A percentile compares a stretch with the other conserved stretches of the same genome.
phyloP scores from a whole-genome alignment of 2,329 filamentous ascomycete genomes.

The Calonectria leucothoes region DNA sequence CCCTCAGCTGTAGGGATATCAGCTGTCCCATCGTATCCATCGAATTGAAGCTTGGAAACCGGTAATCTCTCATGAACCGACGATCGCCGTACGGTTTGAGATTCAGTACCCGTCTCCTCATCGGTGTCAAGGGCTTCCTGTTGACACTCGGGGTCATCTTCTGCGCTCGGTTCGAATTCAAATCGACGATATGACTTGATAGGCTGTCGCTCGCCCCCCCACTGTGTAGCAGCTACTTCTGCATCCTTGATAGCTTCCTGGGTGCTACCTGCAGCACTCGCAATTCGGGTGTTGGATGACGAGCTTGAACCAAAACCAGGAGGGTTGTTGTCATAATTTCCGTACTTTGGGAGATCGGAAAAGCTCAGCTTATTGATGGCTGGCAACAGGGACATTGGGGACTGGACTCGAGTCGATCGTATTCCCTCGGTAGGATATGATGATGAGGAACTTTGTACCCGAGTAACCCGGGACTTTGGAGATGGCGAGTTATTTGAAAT shows the following conservation, averaged over 20 bases:
- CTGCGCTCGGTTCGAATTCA: conserved; percentile 42
- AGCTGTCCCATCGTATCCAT: conserved; percentile 40
- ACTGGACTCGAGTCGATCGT: conserved; percentile 37
- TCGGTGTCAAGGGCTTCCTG: not conserved
- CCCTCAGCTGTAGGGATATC: conserved; percentile 33
- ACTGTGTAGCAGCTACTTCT: conserved; percentile 37
- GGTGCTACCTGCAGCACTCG: conserved; percentile 26
- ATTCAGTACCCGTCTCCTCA: not conserved
- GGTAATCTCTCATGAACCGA: conserved; percentile 3
- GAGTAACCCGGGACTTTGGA: conserved; percentile 10
- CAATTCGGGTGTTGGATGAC: conserved; percentile 25
- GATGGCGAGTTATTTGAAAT: conserved; percentile 25
- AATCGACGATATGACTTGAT: conserved; percentile 38
- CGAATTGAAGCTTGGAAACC: conserved; percentile 35
- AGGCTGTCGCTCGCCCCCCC: conserved; percentile 40
- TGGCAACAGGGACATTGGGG: conserved; percentile 39
- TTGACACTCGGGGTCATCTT: conserved; percentile 32
- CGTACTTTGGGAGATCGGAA: conserved; percentile 45
- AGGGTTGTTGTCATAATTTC: conserved; percentile 42
- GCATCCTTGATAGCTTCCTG: conserved; percentile 40
- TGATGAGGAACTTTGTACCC: conserved; percentile 45
- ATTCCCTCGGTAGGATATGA: conserved; percentile 43
- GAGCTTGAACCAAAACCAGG: conserved; percentile 46
- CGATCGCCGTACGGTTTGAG: not conserved
- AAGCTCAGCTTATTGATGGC: conserved; percentile 39